Conservation (phyloP, 2,329 filamentous ascomycete species). For the Chalaropsis thielavioides region DNA sequence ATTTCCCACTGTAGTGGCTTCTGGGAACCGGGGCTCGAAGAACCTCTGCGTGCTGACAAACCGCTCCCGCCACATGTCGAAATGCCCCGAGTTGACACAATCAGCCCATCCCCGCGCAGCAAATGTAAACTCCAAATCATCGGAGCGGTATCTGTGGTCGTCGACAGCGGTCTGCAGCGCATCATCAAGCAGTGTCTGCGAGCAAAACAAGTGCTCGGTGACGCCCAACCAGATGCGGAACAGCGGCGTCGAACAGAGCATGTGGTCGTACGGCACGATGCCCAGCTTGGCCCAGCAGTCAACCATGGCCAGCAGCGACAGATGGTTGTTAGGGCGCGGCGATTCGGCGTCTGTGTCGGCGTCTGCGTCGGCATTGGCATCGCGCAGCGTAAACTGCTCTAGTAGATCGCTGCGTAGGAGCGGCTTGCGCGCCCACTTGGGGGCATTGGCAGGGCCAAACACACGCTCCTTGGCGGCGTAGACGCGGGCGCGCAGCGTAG, state of each 20-base stretch:
- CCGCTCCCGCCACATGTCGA: conserved; percentile 80
- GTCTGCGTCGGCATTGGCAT: conserved; percentile 27
- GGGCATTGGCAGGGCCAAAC: conserved; percentile 54
- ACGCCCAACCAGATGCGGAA: conserved; percentile 95
- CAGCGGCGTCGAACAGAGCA: conserved; percentile 96
- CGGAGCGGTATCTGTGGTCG: conserved; percentile 82
- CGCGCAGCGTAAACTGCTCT: conserved; percentile 71
- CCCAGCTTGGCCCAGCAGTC: conserved; percentile 93
- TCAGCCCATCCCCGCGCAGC: conserved; percentile 93
- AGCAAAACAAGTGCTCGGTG: conserved; percentile 90
- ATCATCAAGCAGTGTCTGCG: conserved; percentile 64
- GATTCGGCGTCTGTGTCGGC: conserved; percentile 33
- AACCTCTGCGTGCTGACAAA: conserved; percentile 84
- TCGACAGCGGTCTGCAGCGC: conserved; percentile 73
- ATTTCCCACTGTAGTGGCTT: conserved; percentile 77
- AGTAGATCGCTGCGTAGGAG: conserved; percentile 72
- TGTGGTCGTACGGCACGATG: conserved; percentile 96
- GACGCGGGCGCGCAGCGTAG: conserved; percentile 60
- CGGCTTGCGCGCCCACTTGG: conserved; percentile 46
- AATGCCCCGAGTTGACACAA: conserved; percentile 79
- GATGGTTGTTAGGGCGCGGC: conserved; percentile 76
- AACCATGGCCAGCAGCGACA: conserved; percentile 88
- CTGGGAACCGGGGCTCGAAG: conserved; percentile 78
- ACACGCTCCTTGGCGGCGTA: conserved; percentile 52
- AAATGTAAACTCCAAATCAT: conserved; percentile 96